These are phyloP conservation scores for Bryoglossum gracile DNA, from an alignment of 495 filamentous ascomycete species.

Conservation along the genomic window DNA sequence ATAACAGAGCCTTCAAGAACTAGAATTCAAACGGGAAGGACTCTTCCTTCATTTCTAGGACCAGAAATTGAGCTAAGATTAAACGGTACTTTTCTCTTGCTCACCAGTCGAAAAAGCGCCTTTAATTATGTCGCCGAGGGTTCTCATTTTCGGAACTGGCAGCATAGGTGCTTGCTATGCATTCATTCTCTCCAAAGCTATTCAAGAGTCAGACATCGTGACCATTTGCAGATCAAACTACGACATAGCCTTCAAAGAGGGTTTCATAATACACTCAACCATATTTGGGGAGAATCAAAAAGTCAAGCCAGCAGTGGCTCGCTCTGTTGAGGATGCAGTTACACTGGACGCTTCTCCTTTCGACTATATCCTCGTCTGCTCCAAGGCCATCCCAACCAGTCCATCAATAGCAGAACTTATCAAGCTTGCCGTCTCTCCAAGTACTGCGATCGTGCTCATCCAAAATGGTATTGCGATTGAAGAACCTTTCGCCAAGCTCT, in stretches of 20 bases:
- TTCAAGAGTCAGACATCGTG: slow-evolving; percentile 34
- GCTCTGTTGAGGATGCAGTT: slow-evolving; percentile 32
- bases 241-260: slow-evolving; percentile 35
- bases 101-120: too few relatives aligned
- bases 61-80: too few relatives aligned
- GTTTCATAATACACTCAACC: slow-evolving; percentile 43
- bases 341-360: slow-evolving; percentile 24
- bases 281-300: slow-evolving; percentile 34
- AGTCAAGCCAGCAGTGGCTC: slow-evolving; percentile 33
- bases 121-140: slow-evolving; percentile 1
- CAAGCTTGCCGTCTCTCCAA: slow-evolving; percentile 32
- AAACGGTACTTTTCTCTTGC: too few relatives aligned
- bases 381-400: slow-evolving; percentile 32
- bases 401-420: slow-evolving; percentile 34
- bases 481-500: slow-evolving; percentile 35
- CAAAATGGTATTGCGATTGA: slow-evolving; percentile 54
- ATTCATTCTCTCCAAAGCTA: slow-evolving; percentile 36
- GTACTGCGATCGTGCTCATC: slow-evolving; percentile 43
- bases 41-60: too few relatives aligned
- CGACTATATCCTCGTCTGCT: slow-evolving; percentile 47
- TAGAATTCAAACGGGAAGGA: too few relatives aligned
- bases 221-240: slow-evolving; percentile 52
- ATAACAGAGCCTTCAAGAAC: too few relatives aligned
- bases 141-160: slow-evolving; percentile 46
- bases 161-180: slow-evolving; percentile 45